Base-by-base conservation (phyloP, 345 rosid species). In the Sonneratia caseolaris region DNA sequence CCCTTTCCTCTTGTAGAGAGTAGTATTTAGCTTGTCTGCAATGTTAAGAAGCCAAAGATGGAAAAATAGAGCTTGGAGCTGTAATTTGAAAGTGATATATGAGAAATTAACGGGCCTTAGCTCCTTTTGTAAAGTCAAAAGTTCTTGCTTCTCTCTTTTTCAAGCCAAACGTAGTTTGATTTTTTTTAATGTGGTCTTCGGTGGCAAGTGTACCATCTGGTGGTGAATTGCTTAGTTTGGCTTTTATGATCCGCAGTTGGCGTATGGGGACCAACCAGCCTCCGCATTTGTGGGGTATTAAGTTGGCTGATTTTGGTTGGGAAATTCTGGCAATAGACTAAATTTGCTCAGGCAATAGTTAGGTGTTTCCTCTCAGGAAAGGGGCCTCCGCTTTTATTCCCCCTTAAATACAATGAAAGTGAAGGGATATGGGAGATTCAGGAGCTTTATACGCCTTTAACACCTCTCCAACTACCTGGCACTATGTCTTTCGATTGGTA, bases 371-470 rank as follows among this genome's bases (percentile, higher is more conserved):
- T 37, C 45, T 35, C 32, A 0, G 40, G 11, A 35, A 27, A 14
- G 66, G 42, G 65, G 36, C 37, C 64, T 22, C 65, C 18, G 73
- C 59, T n/a, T 32, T 19, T 16, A 42, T n/a, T 9, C 43, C 12
- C 19, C 22, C 5, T 69, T 69, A 69, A 69, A 69, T 69, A 40
- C 42, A 49, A 32, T 69, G 71, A 49, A 35, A 69, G 71, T 19
- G 71, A 69, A 69, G 24, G 62, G 43, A 22, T 8, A 24, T 2
- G 40, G 19, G 19, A 53, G 38, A 22, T 6, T 42, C n/a, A 40
- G 43, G 9, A 4, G 43, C 43, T 40, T 4, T 38, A 53, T 69
- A 3, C 45, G 37, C 53, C 49, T 48, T 16, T 49, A 21, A 24
- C 32, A 47, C 48, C 47, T 40, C 69, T 40, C 69, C 32, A 40